Percentiles rank a stretch among this genome's conserved stretches.
These are phyloP conservation scores for Peziza echinospora DNA, from an alignment of 495 filamentous ascomycete species.

Conservation along the genomic window DNA sequence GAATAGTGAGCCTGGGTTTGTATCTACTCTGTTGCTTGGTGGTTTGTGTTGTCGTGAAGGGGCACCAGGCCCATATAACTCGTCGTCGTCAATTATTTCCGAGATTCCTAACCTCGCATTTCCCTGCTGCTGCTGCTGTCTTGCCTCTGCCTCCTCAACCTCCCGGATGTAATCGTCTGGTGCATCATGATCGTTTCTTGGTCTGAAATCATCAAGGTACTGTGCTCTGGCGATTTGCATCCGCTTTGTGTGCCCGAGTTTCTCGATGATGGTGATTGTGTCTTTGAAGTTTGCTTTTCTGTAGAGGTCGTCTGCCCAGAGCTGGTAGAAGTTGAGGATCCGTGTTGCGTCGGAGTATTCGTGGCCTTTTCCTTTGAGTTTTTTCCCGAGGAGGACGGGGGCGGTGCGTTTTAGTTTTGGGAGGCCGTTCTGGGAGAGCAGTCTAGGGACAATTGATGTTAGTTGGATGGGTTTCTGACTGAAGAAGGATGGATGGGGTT, in stretches of 20 bases:
- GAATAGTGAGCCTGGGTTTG: background rate
- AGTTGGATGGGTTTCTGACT: too few species aligned
- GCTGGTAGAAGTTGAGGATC: constrained; percentile 74
- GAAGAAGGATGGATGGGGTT: background rate
- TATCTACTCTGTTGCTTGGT: background rate
- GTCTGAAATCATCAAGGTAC: background rate
- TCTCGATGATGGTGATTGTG: constrained; percentile 78
- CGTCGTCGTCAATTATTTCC: background rate
- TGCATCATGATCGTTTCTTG: background rate
- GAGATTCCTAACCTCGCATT: too few species aligned
- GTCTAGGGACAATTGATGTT: too few species aligned
- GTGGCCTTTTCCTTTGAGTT: constrained; percentile 5
- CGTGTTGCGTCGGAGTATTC: constrained; percentile 70
- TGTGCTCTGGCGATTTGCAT: constrained; percentile 17
- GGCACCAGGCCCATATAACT: background rate
- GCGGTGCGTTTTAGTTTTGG: constrained; percentile 55
- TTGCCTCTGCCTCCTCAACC: background rate
- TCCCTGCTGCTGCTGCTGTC: too few species aligned
- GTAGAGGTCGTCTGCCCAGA: constrained; percentile 93
- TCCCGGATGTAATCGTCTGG: background rate
- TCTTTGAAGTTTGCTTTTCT: constrained; percentile 88
- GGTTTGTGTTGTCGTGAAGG: background rate
- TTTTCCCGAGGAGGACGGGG: constrained; percentile 16
- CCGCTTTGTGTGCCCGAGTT: constrained; percentile 60
- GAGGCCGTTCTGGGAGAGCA: constrained; percentile 63